phyloP scores from a whole-genome alignment of 1,284 basidiomycete genomes.

The Trichosporon inkin region DNA sequence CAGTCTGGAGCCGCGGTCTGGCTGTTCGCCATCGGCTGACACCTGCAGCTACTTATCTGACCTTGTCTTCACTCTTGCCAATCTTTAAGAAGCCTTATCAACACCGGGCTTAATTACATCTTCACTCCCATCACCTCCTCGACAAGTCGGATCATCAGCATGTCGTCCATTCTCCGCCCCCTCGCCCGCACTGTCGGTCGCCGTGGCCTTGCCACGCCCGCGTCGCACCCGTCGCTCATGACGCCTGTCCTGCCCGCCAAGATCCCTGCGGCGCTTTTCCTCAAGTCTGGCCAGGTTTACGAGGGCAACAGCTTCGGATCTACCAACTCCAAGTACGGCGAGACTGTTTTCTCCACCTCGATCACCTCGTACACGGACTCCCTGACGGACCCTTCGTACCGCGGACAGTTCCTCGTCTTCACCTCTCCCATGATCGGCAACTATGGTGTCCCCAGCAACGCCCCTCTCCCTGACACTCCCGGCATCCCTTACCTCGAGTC shows the following conservation, averaged over 20 bases:
- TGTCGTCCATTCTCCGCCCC: constrained; percentile 26
- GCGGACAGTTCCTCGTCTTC: constrained; percentile 96
- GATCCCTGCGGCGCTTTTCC: constrained; percentile 78
- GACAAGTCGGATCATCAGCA: constrained; percentile 14
- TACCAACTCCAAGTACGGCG: constrained; percentile 81
- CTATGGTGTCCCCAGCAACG: constrained; percentile 90
- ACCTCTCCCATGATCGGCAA: constrained; percentile 98
- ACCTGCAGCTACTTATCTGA: constrained; percentile 46
- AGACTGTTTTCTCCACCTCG: constrained; percentile 97
- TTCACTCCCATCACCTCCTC: neutral
- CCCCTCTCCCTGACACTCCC: constrained; percentile 70
- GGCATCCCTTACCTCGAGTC: constrained; percentile 91
- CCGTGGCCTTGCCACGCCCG: constrained; percentile 26
- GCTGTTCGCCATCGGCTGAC: neutral
- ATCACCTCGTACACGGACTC: constrained; percentile 99
- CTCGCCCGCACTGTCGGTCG: constrained; percentile 13
- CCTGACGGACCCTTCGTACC: constrained; percentile 99
- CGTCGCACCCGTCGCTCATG: constrained; percentile 27
- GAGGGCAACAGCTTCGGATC: constrained; percentile 84
- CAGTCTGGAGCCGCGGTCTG: neutral
- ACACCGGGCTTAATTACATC: constrained; percentile 2
- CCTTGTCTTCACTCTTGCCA: constrained; percentile 44
- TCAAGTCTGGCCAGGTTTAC: constrained; percentile 92
- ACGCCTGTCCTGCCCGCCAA: constrained; percentile 40
- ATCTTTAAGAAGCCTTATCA: constrained; percentile 25